These are phyloP conservation scores for Pezizomycotina sp. DNA, from an alignment of 2,329 filamentous ascomycete species.

Conservation along the genomic window DNA sequence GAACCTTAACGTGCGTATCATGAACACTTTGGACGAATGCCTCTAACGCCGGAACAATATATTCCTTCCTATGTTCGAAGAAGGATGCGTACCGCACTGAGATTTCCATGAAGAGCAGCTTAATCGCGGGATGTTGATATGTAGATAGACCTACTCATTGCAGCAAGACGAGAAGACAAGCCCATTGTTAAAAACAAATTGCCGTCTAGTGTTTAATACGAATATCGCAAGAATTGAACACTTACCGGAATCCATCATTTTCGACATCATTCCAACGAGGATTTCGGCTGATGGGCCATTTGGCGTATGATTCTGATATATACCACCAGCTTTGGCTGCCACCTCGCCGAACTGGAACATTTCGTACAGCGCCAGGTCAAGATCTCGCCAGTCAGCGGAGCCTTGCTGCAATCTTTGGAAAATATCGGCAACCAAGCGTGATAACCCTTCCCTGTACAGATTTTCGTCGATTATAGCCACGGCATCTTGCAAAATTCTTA, in stretches of 20 bases:
- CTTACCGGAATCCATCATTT: constrained; percentile 83
- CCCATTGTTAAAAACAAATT: too few relatives aligned
- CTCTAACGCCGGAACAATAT: constrained; percentile 74
- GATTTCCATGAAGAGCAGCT: constrained; percentile 96
- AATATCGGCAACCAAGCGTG: constrained; percentile 70
- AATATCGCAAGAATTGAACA: constrained; percentile 16
- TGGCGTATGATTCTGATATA: constrained; percentile 73
- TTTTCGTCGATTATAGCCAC: constrained; percentile 76
- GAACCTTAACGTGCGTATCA: constrained; percentile 70
- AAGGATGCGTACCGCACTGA: constrained; percentile 86
- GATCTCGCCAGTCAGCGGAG: constrained; percentile 80
- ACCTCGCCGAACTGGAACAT: constrained; percentile 93
- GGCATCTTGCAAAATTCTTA: constrained; percentile 74
- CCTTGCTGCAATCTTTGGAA: constrained; percentile 65
- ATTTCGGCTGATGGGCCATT: constrained; percentile 63
- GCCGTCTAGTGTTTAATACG: constrained; percentile 6
- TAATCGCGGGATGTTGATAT: constrained; percentile 77
- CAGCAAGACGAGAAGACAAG: too few relatives aligned
- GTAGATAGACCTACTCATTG: constrained; percentile 69
- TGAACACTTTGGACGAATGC: constrained; percentile 84
- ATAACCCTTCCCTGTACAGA: constrained; percentile 77
- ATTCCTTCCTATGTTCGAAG: constrained; percentile 67
- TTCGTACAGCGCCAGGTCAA: constrained; percentile 84
- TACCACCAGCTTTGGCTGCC: constrained; percentile 68
- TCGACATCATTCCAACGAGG: constrained; percentile 79